Percentiles rank a stretch among this genome's conserved stretches.
These are phyloP conservation scores for Amauroascus niger DNA, from an alignment of 2,329 filamentous ascomycete species.

Conservation along the genomic window DNA sequence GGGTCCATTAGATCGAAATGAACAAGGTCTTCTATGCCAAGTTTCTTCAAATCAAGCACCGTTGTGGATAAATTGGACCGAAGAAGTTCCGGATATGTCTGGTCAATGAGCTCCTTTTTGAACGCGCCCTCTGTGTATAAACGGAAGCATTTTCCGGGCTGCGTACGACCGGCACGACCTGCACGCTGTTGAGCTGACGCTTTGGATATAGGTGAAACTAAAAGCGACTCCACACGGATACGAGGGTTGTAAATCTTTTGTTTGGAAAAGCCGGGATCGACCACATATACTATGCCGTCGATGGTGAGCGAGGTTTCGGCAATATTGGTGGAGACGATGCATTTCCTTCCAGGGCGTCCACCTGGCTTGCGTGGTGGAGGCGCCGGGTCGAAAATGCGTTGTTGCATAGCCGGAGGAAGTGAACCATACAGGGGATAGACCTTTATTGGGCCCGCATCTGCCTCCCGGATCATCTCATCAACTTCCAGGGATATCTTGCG, in stretches of 20 bases:
- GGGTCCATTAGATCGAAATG: slow-evolving; percentile 99
- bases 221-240: slow-evolving; percentile 86
- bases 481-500: slow-evolving; percentile 83
- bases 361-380: slow-evolving; percentile 62
- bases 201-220: slow-evolving; percentile 97
- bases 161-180: slow-evolving; percentile 97
- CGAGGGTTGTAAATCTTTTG: slow-evolving; percentile 98
- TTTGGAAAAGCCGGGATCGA: slow-evolving; percentile 98
- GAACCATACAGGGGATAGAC: slow-evolving; percentile 93
- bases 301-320: slow-evolving; percentile 96
- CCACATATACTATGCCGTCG: slow-evolving; percentile 96
- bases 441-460: slow-evolving; percentile 77
- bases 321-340: slow-evolving; percentile 93
- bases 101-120: slow-evolving; percentile 95
- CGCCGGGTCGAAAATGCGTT: slow-evolving; percentile 86
- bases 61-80: slow-evolving; percentile 91
- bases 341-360: slow-evolving; percentile 82
- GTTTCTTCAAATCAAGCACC: slow-evolving; percentile 92
- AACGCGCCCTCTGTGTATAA: slow-evolving; percentile 92
- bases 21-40: slow-evolving; percentile 88
- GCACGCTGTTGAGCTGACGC: slow-evolving; percentile 94
- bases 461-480: slow-evolving; percentile 84
- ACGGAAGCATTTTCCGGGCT: slow-evolving; percentile 95
- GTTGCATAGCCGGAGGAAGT: slow-evolving; percentile 83
- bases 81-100: slow-evolving; percentile 92